phyloP scores from a whole-genome alignment of 352 stramenopile species.

The Globisporangium emineosum region DNA sequence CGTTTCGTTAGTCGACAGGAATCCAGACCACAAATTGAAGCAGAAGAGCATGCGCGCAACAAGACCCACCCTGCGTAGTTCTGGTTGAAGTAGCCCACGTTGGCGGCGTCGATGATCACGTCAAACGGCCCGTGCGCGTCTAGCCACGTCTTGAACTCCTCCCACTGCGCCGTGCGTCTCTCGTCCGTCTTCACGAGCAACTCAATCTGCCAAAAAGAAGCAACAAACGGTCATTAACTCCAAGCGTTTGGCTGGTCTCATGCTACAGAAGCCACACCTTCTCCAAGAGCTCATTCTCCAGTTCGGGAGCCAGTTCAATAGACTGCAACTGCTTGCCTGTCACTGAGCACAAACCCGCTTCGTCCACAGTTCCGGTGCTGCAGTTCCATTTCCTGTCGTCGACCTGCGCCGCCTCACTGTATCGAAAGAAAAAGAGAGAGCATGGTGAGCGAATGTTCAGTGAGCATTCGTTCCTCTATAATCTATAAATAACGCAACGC shows the following conservation, averaged over 20 bases:
- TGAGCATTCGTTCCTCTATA: not conserved
- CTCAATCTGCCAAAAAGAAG: constrained; percentile 46
- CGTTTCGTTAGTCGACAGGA: constrained; percentile 13
- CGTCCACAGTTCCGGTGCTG: constrained; percentile 47
- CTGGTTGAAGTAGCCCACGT: constrained; percentile 97
- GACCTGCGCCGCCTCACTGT: constrained; percentile 59
- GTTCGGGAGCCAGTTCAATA: constrained; percentile 50
- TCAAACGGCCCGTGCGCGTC: constrained; percentile 77
- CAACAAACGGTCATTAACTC: constrained; percentile 3
- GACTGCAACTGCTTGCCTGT: constrained; percentile 62
- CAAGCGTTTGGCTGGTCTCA: not conserved
- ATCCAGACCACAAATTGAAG: not conserved
- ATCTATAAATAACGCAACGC: not conserved
- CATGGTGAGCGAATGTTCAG: not conserved
- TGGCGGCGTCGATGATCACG: constrained; percentile 96
- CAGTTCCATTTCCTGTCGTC: constrained; percentile 57
- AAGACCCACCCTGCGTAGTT: constrained; percentile 89
- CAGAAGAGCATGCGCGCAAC: not conserved
- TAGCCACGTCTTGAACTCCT: constrained; percentile 82
- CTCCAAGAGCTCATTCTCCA: constrained; percentile 44
- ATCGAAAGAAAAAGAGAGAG: not conserved
- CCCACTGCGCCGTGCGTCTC: constrained; percentile 69
- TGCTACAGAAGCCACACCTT: constrained; percentile 40
- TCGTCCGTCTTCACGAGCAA: constrained; percentile 75
- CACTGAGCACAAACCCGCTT: constrained; percentile 52